phyloP scores from a whole-genome alignment of 768 basidiomycete species.

The Phlebiopsis flavidoalba region DNA sequence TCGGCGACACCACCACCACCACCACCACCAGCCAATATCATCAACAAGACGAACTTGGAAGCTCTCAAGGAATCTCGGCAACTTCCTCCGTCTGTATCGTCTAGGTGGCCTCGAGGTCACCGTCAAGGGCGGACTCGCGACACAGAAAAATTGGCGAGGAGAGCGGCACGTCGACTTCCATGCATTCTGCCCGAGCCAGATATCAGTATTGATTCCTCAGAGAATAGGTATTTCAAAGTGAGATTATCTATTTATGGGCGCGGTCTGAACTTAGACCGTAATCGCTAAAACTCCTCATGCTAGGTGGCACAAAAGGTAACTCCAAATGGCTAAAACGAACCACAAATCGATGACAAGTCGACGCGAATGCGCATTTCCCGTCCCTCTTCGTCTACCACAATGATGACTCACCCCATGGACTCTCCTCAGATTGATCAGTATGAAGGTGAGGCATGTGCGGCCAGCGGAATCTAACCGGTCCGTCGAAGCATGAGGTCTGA shows the following conservation, averaged over 20 bases:
- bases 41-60: conserved; percentile 37
- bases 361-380: conserved; percentile 69
- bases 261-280: neutral
- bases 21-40: conserved; percentile 1
- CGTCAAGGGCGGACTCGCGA: conserved; percentile 6
- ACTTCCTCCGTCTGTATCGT: conserved; percentile 43
- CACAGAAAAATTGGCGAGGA: conserved; percentile 11
- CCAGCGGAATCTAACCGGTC: neutral
- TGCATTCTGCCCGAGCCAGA: neutral
- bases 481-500: neutral
- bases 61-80: conserved; percentile 56
- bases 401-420: neutral
- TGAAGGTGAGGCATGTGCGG: neutral
- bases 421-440: neutral
- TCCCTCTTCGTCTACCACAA: conserved; percentile 23
- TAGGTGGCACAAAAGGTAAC: neutral
- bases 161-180: neutral
- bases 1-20: conserved; percentile 1
- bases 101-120: conserved; percentile 28
- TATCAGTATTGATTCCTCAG: conserved; percentile 12
- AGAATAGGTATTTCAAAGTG: conserved; percentile 19
- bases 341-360: conserved; percentile 25
- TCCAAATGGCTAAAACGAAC: conserved; percentile 3
- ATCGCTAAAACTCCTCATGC: neutral
- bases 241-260: neutral